Evolutionary conservation across 805 yeast species (phyloP), one percentile per base, ranked within the genome.

Genomic region (Starmerella geochares): DNA sequence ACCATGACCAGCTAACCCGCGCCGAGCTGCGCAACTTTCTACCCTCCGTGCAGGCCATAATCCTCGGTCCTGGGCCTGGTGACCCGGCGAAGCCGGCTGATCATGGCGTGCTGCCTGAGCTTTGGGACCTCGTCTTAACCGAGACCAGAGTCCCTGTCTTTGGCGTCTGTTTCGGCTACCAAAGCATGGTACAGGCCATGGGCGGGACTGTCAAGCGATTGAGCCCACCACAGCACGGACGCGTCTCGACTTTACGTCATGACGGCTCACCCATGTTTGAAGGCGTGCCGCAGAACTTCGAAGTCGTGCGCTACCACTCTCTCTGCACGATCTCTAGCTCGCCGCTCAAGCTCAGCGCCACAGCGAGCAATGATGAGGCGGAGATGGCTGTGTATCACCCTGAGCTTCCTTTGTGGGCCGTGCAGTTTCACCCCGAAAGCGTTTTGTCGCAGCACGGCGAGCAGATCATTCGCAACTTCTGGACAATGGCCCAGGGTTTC

Each of bases 11-110:
- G 0, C 67, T 75, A 20, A 48, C 66, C 0, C 52, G 56, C 2
- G 66, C 44, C 10, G 52, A 63, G 35, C 68, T 83, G 44, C 56
- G 58, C 5, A 51, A 59, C 1, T 71, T 74, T 51, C 60, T 85
- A 17, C 69, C 72, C 0, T 60, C 69, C 7, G 79, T 86, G 56
- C 86, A 83, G 51, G 86, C 86, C 29, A 71, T 92, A 2, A 78
- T 92, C 0, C 73, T 92, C 8, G 98, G 98, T 0, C 99, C 99
- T 0, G 99, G 99, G 0, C 99, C 99, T 0, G 99, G 99, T 0
- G 78, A 84, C 58, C 98, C 98, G 0, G 65, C 67, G 1, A 67
- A 69, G 58, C 60, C 73, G 3, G 57, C 61, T 1, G 96, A 88
- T 59, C 77, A 82, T 25, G 96, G 95, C 0, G 73, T 86, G 10